Percentiles rank a stretch among this genome's conserved stretches.
These are phyloP conservation scores for Elaeis oleifera DNA, from an alignment of 202 grass and related monocot species.

Conservation along the genomic window DNA sequence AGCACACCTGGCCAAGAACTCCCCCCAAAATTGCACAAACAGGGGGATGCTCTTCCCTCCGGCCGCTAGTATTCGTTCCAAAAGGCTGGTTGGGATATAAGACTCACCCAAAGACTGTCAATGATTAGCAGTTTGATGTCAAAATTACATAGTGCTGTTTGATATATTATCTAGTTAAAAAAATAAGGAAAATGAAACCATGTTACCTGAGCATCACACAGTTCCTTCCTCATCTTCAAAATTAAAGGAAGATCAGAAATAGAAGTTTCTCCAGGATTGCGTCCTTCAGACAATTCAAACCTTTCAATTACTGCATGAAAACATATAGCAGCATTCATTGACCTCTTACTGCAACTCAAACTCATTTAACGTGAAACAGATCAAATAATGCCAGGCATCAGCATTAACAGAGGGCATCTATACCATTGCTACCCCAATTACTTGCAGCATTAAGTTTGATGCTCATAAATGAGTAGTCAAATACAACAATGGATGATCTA, in stretches of 20 bases:
- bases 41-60: conserved; percentile 72
- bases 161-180: no score
- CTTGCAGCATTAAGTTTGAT: no score
- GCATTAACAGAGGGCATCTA: no score
- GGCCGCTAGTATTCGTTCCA: conserved; percentile 60
- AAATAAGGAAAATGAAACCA: background rate
- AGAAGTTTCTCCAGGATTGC: conserved; percentile 45
- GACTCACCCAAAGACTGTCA: conserved; percentile 75
- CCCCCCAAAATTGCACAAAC: conserved; percentile 86
- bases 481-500: no score
- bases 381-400: no score
- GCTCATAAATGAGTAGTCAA: no score
- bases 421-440: no score
- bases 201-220: conserved; percentile 78
- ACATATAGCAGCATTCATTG: background rate
- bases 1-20: conserved; percentile 89
- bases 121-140: conserved; percentile 1
- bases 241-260: conserved; percentile 55
- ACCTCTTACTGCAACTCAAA: no score
- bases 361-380: no score
- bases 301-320: conserved; percentile 66
- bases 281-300: conserved; percentile 60
- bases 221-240: conserved; percentile 55
- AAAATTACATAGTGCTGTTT: no score
- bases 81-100: conserved; percentile 41